Conservation (phyloP, 164 flowering plant species). For the Protea cynaroides region DNA sequence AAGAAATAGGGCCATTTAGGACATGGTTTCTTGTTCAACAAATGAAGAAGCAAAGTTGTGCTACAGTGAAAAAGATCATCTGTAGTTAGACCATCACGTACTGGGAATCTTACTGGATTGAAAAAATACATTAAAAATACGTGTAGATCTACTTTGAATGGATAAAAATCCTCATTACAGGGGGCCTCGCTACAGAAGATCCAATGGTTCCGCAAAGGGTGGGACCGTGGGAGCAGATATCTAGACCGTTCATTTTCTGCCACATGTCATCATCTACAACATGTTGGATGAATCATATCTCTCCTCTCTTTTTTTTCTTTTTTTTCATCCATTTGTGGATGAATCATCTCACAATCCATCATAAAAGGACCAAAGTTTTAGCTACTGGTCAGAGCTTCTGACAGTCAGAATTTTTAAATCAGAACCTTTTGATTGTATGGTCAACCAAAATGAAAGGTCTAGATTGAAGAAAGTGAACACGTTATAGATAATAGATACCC, state of each 20-base stretch:
- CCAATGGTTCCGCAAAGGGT: neutral
- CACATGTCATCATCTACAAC: neutral
- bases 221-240: neutral
- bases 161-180: too few relatives aligned
- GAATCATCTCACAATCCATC: neutral
- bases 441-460: neutral
- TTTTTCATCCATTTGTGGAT: too few relatives aligned
- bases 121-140: too few relatives aligned
- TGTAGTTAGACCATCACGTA: too few relatives aligned
- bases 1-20: too few relatives aligned
- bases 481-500: neutral
- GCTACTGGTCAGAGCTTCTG: neutral
- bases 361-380: too few relatives aligned
- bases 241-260: neutral
- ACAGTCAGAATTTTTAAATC: neutral
- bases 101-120: too few relatives aligned
- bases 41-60: neutral
- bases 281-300: neutral
- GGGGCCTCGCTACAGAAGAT: too few relatives aligned
- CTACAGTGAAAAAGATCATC: too few relatives aligned
- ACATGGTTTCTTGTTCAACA: neutral
- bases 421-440: too few relatives aligned
- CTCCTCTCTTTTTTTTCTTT: too few relatives aligned
- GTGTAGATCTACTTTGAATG: too few relatives aligned
- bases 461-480: neutral